Evolutionary conservation across 2,329 filamentous ascomycete species (phyloP).

Genomic region (Purpureocillium lavendulum): DNA sequence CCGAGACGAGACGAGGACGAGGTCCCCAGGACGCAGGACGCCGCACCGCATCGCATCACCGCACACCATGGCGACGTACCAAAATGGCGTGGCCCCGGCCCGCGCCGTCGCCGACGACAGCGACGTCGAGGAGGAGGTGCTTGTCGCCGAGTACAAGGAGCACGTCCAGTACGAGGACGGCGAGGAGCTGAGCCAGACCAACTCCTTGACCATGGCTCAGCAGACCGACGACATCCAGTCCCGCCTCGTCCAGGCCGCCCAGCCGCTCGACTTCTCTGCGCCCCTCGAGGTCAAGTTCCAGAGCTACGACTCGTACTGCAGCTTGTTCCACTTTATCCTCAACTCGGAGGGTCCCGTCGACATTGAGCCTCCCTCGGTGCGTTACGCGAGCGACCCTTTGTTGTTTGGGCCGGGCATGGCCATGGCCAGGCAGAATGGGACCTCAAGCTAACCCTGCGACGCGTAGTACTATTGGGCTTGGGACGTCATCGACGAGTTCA

Average conservation of each 20-base stretch:
- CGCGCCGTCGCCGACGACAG: conserved; percentile 70
- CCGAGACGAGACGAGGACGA: conserved; percentile 13
- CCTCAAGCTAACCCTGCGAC: background rate
- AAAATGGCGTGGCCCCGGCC: conserved; percentile 51
- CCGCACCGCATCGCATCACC: conserved; percentile 15
- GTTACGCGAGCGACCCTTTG: too few species aligned
- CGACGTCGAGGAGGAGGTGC: conserved; percentile 90
- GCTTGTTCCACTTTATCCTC: conserved; percentile 96
- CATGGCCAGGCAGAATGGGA: background rate
- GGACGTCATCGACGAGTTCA: conserved; percentile 99
- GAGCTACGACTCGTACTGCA: conserved; percentile 99
- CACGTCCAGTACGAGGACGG: conserved; percentile 91
- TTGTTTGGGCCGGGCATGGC: too few species aligned
- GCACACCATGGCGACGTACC: conserved; percentile 53
- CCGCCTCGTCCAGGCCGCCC: conserved; percentile 82
- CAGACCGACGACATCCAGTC: conserved; percentile 89
- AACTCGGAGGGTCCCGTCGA: conserved; percentile 99
- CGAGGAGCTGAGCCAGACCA: conserved; percentile 69
- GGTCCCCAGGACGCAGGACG: conserved; percentile 20
- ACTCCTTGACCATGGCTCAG: conserved; percentile 59
- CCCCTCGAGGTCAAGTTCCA: conserved; percentile 95
- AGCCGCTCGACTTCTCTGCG: conserved; percentile 92
- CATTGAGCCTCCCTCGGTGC: conserved; percentile 88
- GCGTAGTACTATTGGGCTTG: conserved; percentile 95
- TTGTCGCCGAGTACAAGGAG: conserved; percentile 93